Evolutionary conservation across 805 yeast genomes (phyloP).

Genomic region (Wickerhamomyces tratensis): DNA sequence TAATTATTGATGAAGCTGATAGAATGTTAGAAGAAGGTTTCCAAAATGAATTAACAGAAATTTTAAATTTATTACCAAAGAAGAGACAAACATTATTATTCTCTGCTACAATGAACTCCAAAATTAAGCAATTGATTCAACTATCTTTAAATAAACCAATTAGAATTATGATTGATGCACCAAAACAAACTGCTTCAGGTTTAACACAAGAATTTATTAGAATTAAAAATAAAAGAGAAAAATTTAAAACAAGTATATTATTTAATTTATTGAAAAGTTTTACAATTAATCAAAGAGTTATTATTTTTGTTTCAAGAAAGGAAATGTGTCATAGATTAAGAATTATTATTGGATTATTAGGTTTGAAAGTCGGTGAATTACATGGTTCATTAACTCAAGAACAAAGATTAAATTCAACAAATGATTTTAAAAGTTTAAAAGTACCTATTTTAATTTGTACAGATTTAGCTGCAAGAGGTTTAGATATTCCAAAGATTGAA

Average conservation of each 20-base stretch:
- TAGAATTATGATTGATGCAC: constrained; percentile 92
- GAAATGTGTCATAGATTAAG: constrained; percentile 84
- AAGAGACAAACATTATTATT: constrained; percentile 90
- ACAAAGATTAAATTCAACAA: constrained; percentile 81
- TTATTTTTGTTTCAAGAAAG: constrained; percentile 87
- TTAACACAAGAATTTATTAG: constrained; percentile 91
- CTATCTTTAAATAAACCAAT: constrained; percentile 87
- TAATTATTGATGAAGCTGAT: constrained; percentile 97
- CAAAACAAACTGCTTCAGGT: constrained; percentile 88
- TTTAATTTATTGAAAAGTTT: constrained; percentile 60
- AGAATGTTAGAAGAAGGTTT: constrained; percentile 99
- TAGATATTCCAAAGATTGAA: constrained; percentile 97
- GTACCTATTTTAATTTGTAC: constrained; percentile 93
- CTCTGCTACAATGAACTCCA: constrained; percentile 97
- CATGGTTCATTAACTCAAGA: constrained; percentile 86
- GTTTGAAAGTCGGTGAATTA: constrained; percentile 68
- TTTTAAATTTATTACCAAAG: constrained; percentile 75
- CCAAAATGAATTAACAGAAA: constrained; percentile 89
- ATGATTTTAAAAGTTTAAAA: constrained; percentile 67
- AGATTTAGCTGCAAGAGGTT: constrained; percentile 97
- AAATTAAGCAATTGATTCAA: constrained; percentile 78
- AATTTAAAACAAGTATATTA: constrained; percentile 73
- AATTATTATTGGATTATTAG: constrained; percentile 63
- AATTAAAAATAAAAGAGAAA: constrained; percentile 74
- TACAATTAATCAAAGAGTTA: constrained; percentile 59